Conservation (phyloP, 2,329 filamentous ascomycete species). For the Xylaria sp. region DNA sequence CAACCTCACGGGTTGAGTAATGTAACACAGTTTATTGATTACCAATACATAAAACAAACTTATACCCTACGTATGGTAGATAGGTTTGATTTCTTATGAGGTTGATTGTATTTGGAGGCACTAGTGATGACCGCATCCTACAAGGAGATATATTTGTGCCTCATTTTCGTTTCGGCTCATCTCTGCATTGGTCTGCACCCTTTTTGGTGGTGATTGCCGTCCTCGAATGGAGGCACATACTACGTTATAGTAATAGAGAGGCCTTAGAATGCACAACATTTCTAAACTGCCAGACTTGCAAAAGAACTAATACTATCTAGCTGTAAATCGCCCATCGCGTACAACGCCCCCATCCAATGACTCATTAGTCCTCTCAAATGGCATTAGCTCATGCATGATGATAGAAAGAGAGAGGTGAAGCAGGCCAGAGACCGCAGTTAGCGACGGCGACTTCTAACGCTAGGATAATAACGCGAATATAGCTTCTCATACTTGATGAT, state of each 20-base stretch:
- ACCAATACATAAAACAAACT: background rate
- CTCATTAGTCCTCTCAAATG: background rate
- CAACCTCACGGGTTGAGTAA: background rate
- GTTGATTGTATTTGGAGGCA: background rate
- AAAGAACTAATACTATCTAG: background rate
- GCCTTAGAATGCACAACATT: background rate
- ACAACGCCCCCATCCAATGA: background rate
- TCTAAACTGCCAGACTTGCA: background rate
- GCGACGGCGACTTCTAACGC: background rate
- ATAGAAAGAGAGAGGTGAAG: background rate
- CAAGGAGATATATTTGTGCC: background rate
- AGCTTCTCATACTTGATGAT: background rate
- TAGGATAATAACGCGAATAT: background rate
- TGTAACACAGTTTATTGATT: background rate
- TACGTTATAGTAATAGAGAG: background rate
- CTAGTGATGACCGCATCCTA: background rate
- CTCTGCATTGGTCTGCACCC: background rate
- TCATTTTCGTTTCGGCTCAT: background rate
- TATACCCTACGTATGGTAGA: background rate
- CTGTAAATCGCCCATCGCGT: background rate
- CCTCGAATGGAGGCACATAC: background rate
- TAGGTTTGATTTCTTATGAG: background rate
- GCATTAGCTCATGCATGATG: constrained; percentile 1
- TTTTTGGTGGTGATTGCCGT: background rate
- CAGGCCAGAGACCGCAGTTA: background rate